Base-by-base conservation (phyloP, 1,139 yeast genomes). In the Yamadazyma epiphylla region DNA sequence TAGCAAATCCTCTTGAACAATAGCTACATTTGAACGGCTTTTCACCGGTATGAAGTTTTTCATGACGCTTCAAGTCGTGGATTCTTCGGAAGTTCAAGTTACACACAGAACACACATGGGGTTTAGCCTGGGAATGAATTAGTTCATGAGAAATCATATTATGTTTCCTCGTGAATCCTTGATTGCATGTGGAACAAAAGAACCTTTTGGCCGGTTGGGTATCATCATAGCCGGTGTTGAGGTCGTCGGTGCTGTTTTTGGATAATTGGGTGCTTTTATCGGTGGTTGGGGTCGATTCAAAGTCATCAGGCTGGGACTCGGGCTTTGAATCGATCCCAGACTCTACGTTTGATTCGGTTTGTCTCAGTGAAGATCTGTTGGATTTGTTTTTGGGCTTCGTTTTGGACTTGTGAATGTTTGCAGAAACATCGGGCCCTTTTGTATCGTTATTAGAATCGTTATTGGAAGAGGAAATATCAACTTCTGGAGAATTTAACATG, bases 21-120 rank as follows among this genome's bases (percentile, higher is more conserved):
- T 62, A 60, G 7, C 56, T 60, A 53, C 94, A 84, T 20, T 54
- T 56, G 49, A 61, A 80, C 2, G 91, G 89, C 49, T 75, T 78
- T 43, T 77, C 87, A 23, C 91, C 91, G 0, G 88, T 74, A 48
- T 85, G 95, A 21, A 80, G 63, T 51, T 80, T 80, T 40, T 74
- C 75, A 48, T 85, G 95, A 26, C 95, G 65, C 48, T 78, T 81
- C 43, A 84, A 64, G 51, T 85, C 94, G 51, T 84, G 91, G 22
- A 77, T 70, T 25, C 94, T 64, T 37, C 94, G 68, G 50, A 85
- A 85, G 43, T 68, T 71, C 29, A 74, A 60, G 34, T 70, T 62
- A 47, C 95, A 85, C 11, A 72, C 69, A n/a, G 70, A 46, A 53
- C 95, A 85, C 15, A 62, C 58, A 55, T 74, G 86, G 2, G 89